Conservation (phyloP, 345 rosid species). For the Durio zibethinus region DNA sequence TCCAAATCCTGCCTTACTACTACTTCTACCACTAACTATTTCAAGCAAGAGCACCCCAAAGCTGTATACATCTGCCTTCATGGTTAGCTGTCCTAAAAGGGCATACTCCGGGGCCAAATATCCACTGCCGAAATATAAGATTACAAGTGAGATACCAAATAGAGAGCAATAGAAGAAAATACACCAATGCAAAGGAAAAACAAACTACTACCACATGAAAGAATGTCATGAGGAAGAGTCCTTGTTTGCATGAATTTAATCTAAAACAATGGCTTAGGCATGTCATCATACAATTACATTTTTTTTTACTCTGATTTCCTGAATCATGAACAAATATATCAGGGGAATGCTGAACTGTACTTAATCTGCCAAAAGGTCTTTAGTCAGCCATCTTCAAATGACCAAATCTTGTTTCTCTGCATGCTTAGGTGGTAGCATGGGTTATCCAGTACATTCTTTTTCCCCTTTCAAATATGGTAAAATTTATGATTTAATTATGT, state of each 20-base stretch:
- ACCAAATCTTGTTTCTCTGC: no score
- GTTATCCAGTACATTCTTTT: no score
- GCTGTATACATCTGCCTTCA: slow-evolving; percentile 93
- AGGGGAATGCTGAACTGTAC: not conserved
- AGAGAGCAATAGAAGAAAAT: not conserved
- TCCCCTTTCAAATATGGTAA: no score
- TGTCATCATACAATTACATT: not conserved
- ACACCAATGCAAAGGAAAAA: not conserved
- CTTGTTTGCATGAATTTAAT: not conserved
- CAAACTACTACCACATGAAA: not conserved
- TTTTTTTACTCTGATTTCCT: not conserved
- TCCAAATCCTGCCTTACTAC: slow-evolving; percentile 77
- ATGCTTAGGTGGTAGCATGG: not conserved
- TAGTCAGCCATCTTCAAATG: no score
- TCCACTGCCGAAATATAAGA: slow-evolving; percentile 51
- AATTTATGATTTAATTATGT: no score
- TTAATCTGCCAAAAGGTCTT: no score
- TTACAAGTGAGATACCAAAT: not conserved
- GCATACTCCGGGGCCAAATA: slow-evolving; percentile 98
- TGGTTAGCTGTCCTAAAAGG: slow-evolving; percentile 74
- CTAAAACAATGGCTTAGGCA: not conserved
- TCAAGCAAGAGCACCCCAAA: slow-evolving; percentile 85
- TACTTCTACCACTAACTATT: slow-evolving; percentile 77
- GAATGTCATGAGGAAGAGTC: not conserved
- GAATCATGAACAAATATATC: not conserved